Evolutionary conservation across 768 basidiomycete genomes (phyloP), one percentile per base, ranked within the genome.

Genomic region (Calocera viscosa): DNA sequence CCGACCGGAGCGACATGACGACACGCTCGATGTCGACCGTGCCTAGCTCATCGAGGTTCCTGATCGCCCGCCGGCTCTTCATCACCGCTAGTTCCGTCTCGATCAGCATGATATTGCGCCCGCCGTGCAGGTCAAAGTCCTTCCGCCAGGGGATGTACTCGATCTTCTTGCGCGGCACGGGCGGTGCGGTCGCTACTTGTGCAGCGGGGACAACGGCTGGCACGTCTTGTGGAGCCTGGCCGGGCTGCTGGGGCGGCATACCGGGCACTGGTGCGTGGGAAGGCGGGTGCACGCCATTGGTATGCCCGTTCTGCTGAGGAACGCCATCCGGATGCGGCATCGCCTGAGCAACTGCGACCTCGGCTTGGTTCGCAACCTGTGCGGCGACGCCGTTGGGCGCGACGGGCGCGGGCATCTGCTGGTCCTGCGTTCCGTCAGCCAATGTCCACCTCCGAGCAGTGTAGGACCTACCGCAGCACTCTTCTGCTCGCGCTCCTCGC

Each of bases 1-100:
- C 82, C 38, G 90, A 95, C 34, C 94, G 88, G 41, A 99, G 78
- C 33, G 90, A 90, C 88, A 99, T 87, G n/a, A 86, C 87, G 64
- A 99, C 81, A n/a, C 86, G 86, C 73, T 96, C 94, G 67, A 97
- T 86, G 72, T 98, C 94, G 64, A 95, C 84, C 8, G 80, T 82
- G 24, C 91, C 93, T 86, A 94, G 91, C 65, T 94, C 91, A 73
- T 87, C 86, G 69, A 91, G 82, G 64, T 87, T 84, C 67, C 89
- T 82, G 72, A 88, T 75, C 5, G 83, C 80, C 49, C 88, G 83
- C 7, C 71, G 70, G 65, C 82, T 78, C 53, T 82, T 79, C n/a
- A 76, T 41, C 34, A 79, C 74, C 19, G 80, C 73, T 66, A 83
- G 80, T 71, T 91, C 90, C 14, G 80, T 78, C 64, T 89, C 84